Evolutionary conservation across 192 early-diverging fungal species (phyloP), one percentile per base, ranked within the genome.

Genomic region (Powellomyces hirtus): DNA sequence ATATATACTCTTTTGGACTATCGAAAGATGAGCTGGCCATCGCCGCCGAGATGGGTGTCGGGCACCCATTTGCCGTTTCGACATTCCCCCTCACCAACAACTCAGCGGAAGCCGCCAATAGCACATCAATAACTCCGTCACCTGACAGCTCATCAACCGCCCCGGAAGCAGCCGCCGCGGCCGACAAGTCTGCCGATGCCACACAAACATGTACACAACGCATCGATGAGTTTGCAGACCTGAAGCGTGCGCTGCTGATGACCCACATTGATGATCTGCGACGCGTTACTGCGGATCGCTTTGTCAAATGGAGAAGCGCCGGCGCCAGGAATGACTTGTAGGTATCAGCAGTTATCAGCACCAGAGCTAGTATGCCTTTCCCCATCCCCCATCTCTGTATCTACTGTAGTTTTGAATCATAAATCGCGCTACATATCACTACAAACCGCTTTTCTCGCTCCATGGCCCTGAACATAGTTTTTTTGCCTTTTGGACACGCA

Each of bases 1-100:
- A 77, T 8, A 68, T 88, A 20, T 87, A 80, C 59, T 70, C 71
- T 16, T 84, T 85, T 71, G 85, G 83, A 64, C 71, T 81, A 45
- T 65, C 75, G 8, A 61, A 75, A 29, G 76, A 81, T 13, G 78
- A 84, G n/a, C 51, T 82, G 30, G 63, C 78, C 3, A 67, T 71
- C 4, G 68, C 81, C 62, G 81, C 75, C 20, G 58, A 67, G 52
- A 59, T 62, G 10, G 72, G 74, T 0, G 67, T 81, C 59, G 53
- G 53, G 20, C 29, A 56, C 16, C 53, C 53, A 16, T 56, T 56
- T 34, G 53, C 53, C 5, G 53, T 56, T 2, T 6, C 53, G 3
- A 29, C 7, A 24, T 5, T 24, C 4, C n/a, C 46, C 26, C 2
- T 2, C 2, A 49, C 46, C 26, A 49, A 18, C 26, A 49, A 18